Base-by-base conservation (phyloP, 805 yeast species). In the Zygoascus biomembranicola region DNA sequence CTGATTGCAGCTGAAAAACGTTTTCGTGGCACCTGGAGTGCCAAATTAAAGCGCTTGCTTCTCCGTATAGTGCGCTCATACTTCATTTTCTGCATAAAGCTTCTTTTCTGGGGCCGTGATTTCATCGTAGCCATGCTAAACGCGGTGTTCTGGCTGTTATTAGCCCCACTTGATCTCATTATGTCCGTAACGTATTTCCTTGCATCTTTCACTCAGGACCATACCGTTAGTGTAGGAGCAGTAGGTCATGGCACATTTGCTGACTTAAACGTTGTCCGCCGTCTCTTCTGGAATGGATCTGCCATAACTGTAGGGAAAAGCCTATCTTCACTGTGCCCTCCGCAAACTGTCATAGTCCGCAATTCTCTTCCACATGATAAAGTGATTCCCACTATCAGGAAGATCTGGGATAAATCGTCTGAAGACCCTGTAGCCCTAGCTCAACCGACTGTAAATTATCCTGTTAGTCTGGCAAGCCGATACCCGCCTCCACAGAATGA, bases 231-330 rank as follows among this genome's bases (percentile, higher is more conserved):
- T 35, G 16, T 13, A 13, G 16, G 39, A 13, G 16, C 10, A 16
- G 35, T 13, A 13, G 20, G 13, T n/a, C 11, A 18, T 19, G 18
- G 31, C 10, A 51, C 32, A 4, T 26, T 50, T n/a, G 52, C 49
- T 8, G 61, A 59, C n/a, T 32, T 59, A 32, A 52, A 52, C 28
- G 37, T 53, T 13, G 35, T 55, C 3, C 48, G 63, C 13, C 41
- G 52, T 16, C 49, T 59, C 42, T 59, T 59, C 44, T 58, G 63
- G 61, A 32, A 45, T 9, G 61, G 63, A 0, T 39, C 52, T 19
- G 23, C 41, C 9, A 50, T 59, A 11, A 28, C 49, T 19, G 47
- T 53, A 11, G 52, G 53, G 18, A 50, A 43, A 9, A 32, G 43
- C 16, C 52, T 57, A 23, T 18, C 45, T 8, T 51, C 50, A 8